phyloP scores from a whole-genome alignment of 148 eudicot species.

The Vaccinium vitisidaea region DNA sequence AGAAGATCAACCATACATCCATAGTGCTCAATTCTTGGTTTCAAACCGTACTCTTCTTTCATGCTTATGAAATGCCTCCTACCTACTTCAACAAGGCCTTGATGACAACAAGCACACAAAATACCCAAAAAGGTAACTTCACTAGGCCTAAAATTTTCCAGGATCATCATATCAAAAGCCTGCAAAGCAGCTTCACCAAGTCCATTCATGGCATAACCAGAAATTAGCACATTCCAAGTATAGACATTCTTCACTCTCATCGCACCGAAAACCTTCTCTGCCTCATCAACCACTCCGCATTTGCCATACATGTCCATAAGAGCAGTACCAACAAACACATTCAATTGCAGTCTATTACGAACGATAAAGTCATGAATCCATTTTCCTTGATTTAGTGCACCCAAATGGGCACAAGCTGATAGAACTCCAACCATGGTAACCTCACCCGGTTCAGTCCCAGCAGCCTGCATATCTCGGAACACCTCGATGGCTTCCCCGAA shows the following conservation, averaged over 20 bases:
- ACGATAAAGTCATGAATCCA: conserved; percentile 3
- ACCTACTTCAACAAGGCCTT: conserved; percentile 33
- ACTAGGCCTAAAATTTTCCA: conserved; percentile 20
- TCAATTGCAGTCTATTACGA: conserved; percentile 15
- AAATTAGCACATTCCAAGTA: conserved; percentile 9
- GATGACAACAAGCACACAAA: conserved; percentile 40
- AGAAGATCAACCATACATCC: conserved; percentile 47
- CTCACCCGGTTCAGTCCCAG: conserved; percentile 1
- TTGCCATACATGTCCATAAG: conserved; percentile 2
- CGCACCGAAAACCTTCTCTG: not conserved
- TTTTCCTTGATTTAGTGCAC: conserved; percentile 4
- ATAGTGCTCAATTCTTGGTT: conserved; percentile 39
- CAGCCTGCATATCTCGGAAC: conserved; percentile 1
- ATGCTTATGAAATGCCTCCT: conserved; percentile 31
- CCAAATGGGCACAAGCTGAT: conserved; percentile 10
- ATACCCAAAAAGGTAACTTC: conserved; percentile 40
- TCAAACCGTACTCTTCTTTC: conserved; percentile 28
- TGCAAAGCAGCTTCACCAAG: conserved; percentile 6
- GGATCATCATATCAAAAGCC: not conserved
- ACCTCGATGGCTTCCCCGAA: conserved; percentile 5
- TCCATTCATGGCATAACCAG: conserved; percentile 13
- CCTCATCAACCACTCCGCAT: conserved; percentile 11
- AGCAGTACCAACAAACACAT: conserved; percentile 24
- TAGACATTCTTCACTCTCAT: conserved; percentile 12
- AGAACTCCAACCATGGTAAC: conserved; percentile 14